Evolutionary conservation across 306 rosid species (phyloP).

Genomic region (Cyclanthera cordifolia): DNA sequence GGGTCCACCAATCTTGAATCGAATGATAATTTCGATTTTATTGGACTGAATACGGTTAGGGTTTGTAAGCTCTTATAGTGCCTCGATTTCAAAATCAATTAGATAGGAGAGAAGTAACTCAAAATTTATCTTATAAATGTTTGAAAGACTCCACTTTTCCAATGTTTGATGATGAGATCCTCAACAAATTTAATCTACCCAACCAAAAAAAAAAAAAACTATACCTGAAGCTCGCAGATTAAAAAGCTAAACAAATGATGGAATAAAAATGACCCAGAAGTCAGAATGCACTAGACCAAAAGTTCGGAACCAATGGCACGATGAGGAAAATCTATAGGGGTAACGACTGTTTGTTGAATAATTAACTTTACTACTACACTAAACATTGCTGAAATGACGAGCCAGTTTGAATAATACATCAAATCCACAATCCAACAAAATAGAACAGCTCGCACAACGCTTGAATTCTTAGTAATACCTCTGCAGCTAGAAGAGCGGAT

Average conservation of each 20-base stretch:
- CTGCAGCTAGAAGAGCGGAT: neutral
- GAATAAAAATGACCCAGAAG: neutral
- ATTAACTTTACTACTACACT: neutral
- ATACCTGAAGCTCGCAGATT: neutral
- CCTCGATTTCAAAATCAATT: too few species aligned
- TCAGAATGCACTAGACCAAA: neutral
- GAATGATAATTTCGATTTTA: too few species aligned
- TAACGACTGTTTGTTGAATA: neutral
- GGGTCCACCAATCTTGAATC: too few species aligned
- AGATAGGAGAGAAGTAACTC: too few species aligned
- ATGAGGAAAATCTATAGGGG: neutral
- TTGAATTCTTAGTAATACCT: neutral
- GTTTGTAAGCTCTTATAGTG: too few species aligned
- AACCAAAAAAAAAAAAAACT: neutral
- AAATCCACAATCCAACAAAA: neutral
- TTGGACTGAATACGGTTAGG: too few species aligned
- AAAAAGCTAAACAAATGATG: neutral
- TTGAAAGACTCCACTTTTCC: too few species aligned
- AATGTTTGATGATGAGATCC: too few species aligned
- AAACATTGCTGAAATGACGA: neutral
- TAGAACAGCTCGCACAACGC: neutral
- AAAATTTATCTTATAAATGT: too few species aligned
- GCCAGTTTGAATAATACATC: neutral
- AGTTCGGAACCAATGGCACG: neutral
- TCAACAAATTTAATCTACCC: neutral